These are phyloP conservation scores for Echeveria elegans DNA, from an alignment of 164 flowering plant genomes.

Conservation along the genomic window DNA sequence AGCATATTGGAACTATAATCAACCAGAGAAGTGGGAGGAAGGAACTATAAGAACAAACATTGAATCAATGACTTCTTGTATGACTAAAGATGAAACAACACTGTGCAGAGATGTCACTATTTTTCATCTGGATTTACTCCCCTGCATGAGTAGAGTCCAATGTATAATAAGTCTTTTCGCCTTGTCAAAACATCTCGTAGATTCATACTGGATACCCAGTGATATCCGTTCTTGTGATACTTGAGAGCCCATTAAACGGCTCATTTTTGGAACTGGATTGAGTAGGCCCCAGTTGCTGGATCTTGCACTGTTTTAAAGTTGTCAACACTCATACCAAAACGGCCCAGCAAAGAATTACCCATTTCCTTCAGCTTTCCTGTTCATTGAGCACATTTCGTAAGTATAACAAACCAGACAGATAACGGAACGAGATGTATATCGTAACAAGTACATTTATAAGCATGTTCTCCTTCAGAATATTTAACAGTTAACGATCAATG, in stretches of 20 bases:
- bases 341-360: conserved; percentile 83
- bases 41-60: neutral
- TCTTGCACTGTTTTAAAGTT: conserved; percentile 95
- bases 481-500: neutral
- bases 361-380: conserved; percentile 86
- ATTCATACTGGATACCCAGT: neutral
- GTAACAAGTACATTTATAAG: neutral
- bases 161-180: neutral
- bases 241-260: neutral
- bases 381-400: conserved; percentile 1
- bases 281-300: conserved; percentile 89
- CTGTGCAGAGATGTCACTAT: neutral
- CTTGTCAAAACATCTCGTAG: neutral
- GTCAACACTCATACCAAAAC: conserved; percentile 93
- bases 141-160: neutral
- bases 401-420: neutral
- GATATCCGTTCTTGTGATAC: neutral
- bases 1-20: no score
- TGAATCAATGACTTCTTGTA: neutral
- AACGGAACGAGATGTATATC: neutral
- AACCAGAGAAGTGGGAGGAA: no score
- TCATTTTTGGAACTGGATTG: conserved; percentile 64
- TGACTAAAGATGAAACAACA: neutral
- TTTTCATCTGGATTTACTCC: neutral
- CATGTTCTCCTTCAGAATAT: neutral